These are phyloP conservation scores for Clavispora asparagi DNA, from an alignment of 805 yeast species.

Conservation along the genomic window DNA sequence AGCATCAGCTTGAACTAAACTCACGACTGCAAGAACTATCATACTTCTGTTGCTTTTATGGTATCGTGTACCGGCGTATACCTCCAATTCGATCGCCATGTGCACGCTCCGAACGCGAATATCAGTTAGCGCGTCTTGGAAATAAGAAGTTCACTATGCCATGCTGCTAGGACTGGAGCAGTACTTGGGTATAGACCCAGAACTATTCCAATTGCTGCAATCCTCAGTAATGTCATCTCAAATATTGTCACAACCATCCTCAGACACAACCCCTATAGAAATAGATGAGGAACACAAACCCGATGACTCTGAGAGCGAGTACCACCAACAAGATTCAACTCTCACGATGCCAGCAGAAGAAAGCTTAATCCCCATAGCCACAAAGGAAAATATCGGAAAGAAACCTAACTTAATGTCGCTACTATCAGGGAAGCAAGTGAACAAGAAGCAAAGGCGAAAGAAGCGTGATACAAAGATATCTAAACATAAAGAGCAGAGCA, in stretches of 20 bases:
- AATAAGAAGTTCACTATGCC: neutral
- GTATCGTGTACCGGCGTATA: too few species aligned
- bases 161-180: conserved; percentile 14
- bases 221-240: neutral
- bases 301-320: neutral
- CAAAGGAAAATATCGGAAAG: neutral
- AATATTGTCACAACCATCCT: neutral
- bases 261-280: neutral
- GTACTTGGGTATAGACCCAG: conserved; percentile 3
- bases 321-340: neutral
- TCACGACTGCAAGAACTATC: too few species aligned
- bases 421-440: conserved; percentile 11
- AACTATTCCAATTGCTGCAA: neutral
- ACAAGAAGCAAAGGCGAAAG: neutral
- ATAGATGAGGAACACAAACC: neutral
- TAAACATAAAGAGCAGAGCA: neutral
- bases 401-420: conserved; percentile 10
- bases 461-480: neutral
- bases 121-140: neutral
- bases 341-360: neutral
- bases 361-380: neutral
- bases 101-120: neutral
- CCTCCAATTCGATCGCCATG: neutral
- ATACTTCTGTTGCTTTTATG: too few species aligned
- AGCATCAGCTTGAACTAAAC: too few species aligned